Evolutionary conservation across 352 stramenopile species (phyloP).

Genomic region (Saprolegnia parasitica): DNA sequence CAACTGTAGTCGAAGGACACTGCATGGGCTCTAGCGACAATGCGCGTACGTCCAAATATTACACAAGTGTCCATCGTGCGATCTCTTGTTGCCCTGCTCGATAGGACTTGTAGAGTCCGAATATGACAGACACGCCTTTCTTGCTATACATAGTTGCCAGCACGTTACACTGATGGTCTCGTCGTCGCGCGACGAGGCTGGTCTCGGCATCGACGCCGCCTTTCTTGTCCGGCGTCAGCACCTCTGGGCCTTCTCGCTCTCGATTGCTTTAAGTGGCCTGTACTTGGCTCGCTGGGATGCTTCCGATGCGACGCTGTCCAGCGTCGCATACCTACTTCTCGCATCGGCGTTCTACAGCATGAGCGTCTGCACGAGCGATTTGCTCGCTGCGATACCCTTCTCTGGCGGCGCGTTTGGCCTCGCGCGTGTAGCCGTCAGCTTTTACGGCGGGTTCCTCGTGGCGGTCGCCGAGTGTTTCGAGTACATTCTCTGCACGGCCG

Average conservation of each 20-base stretch:
- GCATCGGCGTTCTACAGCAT: not conserved
- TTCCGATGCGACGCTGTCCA: not conserved
- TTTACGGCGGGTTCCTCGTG: conserved; percentile 12
- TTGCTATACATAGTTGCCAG: too few species aligned
- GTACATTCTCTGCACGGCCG: not conserved
- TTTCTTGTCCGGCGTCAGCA: not conserved
- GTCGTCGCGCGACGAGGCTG: not conserved
- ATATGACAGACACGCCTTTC: too few species aligned
- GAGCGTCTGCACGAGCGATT: not conserved
- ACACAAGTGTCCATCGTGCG: too few species aligned
- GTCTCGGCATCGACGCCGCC: not conserved
- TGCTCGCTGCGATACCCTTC: conserved; percentile 1
- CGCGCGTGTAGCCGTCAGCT: conserved; percentile 3
- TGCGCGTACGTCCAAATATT: too few species aligned
- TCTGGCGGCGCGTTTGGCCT: conserved; percentile 18
- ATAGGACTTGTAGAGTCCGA: too few species aligned
- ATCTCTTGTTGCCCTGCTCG: too few species aligned
- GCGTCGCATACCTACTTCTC: not conserved
- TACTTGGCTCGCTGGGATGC: not conserved
- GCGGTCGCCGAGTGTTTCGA: conserved; percentile 1
- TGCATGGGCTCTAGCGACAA: too few species aligned
- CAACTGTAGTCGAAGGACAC: too few species aligned
- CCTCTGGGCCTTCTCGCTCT: not conserved
- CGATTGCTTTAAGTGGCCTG: not conserved
- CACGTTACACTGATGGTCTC: too few species aligned